Conservation (phyloP, 129 eudicot genomes). For the Escallonia herrerae region DNA sequence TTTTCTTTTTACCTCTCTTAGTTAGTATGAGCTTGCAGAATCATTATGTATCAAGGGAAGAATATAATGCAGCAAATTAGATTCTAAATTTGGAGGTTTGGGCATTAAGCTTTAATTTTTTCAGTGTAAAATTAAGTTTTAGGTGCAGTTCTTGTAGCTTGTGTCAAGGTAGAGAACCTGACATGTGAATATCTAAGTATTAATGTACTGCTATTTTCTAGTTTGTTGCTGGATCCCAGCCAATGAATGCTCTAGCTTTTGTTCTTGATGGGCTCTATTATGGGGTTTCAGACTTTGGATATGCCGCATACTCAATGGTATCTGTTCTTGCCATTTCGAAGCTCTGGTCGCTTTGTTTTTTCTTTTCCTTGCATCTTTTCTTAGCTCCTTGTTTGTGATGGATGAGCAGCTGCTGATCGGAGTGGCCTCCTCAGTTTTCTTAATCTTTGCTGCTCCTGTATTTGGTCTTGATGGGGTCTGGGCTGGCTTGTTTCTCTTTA, state of each 20-base stretch:
- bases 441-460: slow-evolving; percentile 54
- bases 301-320: slow-evolving; percentile 93
- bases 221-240: slow-evolving; percentile 97
- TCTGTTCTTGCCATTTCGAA: not conserved
- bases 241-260: slow-evolving; percentile 88
- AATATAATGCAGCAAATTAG: too few species aligned
- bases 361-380: slow-evolving; percentile 5
- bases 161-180: too few species aligned
- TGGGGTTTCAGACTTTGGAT: slow-evolving; percentile 86
- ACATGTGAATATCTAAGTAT: too few species aligned
- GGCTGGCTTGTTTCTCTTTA: slow-evolving; percentile 80
- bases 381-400: not conserved
- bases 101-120: too few species aligned
- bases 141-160: too few species aligned
- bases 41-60: too few species aligned
- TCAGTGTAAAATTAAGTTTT: too few species aligned
- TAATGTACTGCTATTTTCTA: slow-evolving; percentile 2
- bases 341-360: not conserved
- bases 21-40: too few species aligned
- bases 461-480: slow-evolving; percentile 86
- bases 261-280: slow-evolving; percentile 95
- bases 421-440: slow-evolving; percentile 45
- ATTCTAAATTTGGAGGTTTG: too few species aligned
- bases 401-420: slow-evolving; percentile 64
- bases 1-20: too few species aligned